These are phyloP conservation scores for Myxozyma mucilagina DNA, from an alignment of 805 yeast genomes.

Conservation along the genomic window DNA sequence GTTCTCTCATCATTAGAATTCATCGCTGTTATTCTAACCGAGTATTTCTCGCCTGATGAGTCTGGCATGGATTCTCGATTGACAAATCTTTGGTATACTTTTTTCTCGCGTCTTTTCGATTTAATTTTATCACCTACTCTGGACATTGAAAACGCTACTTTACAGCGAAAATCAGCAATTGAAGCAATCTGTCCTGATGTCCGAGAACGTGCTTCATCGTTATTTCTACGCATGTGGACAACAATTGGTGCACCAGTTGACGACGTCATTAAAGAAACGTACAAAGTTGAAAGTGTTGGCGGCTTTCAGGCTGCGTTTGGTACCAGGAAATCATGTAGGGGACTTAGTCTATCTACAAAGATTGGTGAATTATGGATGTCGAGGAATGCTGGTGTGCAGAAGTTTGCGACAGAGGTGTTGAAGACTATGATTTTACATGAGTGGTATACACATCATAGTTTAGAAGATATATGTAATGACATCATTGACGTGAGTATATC, in stretches of 20 bases:
- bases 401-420: conserved; percentile 62
- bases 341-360: conserved; percentile 48
- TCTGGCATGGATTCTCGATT: not conserved
- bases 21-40: conserved; percentile 19
- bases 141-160: conserved; percentile 66
- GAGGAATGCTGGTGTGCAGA: conserved; percentile 59
- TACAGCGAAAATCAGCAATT: conserved; percentile 72
- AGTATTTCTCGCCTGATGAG: conserved; percentile 17
- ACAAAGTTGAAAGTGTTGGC: conserved; percentile 61
- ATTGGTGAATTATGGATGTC: conserved; percentile 70
- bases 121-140: conserved; percentile 68
- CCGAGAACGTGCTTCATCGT: conserved; percentile 56
- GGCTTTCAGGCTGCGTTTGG: conserved; percentile 69
- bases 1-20: conserved; percentile 38
- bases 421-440: conserved; percentile 75
- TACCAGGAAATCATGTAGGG: conserved; percentile 3
- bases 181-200: conserved; percentile 61
- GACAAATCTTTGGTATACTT: conserved; percentile 24
- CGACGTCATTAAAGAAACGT: conserved; percentile 55
- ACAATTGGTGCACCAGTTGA: conserved; percentile 63
- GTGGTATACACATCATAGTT: conserved; percentile 48
- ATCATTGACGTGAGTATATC: conserved; percentile 19
- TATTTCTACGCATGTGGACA: conserved; percentile 70
- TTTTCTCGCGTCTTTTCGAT: conserved; percentile 47
- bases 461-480: conserved; percentile 19